Conservation (phyloP, 768 basidiomycete species). For the Cubamyces lactineus region DNA sequence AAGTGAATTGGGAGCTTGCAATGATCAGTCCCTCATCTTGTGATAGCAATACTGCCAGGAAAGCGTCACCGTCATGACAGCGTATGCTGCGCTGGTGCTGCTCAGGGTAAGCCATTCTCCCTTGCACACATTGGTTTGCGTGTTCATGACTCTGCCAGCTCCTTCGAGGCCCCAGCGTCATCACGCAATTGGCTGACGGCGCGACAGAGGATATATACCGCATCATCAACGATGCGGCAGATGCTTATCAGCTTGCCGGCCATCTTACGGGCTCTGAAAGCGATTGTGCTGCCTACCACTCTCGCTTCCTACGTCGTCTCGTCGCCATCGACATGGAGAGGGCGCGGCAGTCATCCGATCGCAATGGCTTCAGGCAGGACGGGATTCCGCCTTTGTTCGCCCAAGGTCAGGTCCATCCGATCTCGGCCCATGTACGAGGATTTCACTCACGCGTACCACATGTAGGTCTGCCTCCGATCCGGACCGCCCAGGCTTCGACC, state of each 20-base stretch:
- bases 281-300: conserved; percentile 73
- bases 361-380: conserved; percentile 4
- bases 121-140: neutral
- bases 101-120: conserved; percentile 55
- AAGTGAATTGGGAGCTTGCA: neutral
- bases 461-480: conserved; percentile 16
- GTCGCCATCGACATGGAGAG: conserved; percentile 66
- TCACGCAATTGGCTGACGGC: conserved; percentile 59
- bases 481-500: neutral
- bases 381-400: conserved; percentile 12
- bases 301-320: conserved; percentile 75
- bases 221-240: conserved; percentile 69
- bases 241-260: conserved; percentile 78
- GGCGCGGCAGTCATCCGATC: conserved; percentile 41
- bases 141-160: conserved; percentile 46
- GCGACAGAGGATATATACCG: conserved; percentile 66
- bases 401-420: neutral
- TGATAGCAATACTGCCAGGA: conserved; percentile 82
- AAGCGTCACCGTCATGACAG: conserved; percentile 83
- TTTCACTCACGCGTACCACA: neutral
- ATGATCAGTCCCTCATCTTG: conserved; percentile 14
- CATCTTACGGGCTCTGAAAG: conserved; percentile 56
- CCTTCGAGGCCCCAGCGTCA: conserved; percentile 63
- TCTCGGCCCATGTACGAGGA: neutral
- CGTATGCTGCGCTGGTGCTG: conserved; percentile 81